Conservation (phyloP, 139 green algal species). For the Chlorella sp. region DNA sequence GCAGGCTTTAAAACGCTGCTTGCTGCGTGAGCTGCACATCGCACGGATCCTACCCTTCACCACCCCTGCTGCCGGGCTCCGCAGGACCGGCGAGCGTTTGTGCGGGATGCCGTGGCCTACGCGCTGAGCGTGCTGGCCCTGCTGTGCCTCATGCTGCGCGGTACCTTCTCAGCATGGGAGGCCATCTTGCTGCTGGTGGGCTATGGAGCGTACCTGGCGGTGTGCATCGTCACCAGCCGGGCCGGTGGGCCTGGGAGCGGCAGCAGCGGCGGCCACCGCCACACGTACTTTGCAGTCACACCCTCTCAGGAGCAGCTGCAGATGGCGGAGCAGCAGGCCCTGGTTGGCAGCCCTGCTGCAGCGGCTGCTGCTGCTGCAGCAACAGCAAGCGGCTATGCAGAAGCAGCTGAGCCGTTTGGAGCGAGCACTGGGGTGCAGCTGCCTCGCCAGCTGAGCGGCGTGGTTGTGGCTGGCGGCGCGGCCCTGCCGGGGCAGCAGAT, state of each 20-base stretch:
- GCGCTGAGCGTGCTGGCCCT: constrained; percentile 41
- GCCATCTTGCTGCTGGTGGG: constrained; percentile 33
- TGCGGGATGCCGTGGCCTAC: constrained; percentile 53
- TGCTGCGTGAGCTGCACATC: too few species aligned
- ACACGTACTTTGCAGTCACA: background rate
- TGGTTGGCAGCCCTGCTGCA: background rate
- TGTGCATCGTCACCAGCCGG: constrained; percentile 35
- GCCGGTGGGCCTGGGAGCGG: background rate
- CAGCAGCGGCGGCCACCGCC: background rate
- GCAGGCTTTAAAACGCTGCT: too few species aligned
- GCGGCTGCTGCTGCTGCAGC: too few species aligned
- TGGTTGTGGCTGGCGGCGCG: background rate
- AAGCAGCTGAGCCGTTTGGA: background rate
- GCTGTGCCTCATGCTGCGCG: constrained; percentile 43
- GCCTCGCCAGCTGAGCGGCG: background rate
- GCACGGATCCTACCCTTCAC: too few species aligned
- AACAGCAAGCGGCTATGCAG: background rate
- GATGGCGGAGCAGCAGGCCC: background rate
- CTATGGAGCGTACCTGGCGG: constrained; percentile 45
- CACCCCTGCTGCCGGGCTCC: too few species aligned
- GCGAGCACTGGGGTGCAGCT: background rate
- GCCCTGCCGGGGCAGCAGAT: background rate
- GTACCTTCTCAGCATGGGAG: constrained; percentile 34
- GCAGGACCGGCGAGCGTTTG: constrained; percentile 44
- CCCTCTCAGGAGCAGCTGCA: constrained; percentile 16